Percentiles rank a stretch among this genome's conserved stretches.
phyloP scores from a whole-genome alignment of 139 green algal genomes.

The Tetradesmus lagerheimii region DNA sequence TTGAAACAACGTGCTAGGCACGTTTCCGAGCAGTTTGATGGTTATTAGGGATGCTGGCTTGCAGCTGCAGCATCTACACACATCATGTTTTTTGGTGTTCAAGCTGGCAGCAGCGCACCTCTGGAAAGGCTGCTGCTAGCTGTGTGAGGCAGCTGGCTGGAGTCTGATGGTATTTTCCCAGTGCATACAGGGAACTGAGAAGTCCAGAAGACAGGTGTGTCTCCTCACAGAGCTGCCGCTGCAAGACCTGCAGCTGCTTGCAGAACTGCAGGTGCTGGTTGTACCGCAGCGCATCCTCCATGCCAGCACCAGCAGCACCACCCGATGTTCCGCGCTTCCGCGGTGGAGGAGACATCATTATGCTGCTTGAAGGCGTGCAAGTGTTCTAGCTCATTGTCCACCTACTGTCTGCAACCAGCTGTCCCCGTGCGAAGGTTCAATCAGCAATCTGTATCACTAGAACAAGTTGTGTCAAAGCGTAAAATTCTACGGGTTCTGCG shows the following conservation, averaged over 20 bases:
- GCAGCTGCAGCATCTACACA: no score
- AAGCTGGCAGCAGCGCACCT: neutral
- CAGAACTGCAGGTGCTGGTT: slow-evolving; percentile 44
- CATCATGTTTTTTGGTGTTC: neutral
- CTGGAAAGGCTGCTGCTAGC: slow-evolving; percentile 21
- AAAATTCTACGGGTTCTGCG: no score
- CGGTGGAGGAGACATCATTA: neutral
- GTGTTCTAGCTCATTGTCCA: neutral
- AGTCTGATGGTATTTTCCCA: neutral
- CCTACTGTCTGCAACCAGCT: neutral
- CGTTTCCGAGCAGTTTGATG: no score
- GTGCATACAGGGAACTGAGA: slow-evolving; percentile 17
- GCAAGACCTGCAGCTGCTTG: slow-evolving; percentile 31
- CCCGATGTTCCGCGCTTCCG: neutral
- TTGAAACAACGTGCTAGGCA: no score
- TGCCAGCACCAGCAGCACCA: neutral
- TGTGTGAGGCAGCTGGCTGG: slow-evolving; percentile 30
- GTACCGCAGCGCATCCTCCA: slow-evolving; percentile 34
- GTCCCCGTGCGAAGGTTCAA: neutral
- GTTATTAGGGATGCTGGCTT: no score
- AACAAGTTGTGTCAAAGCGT: neutral
- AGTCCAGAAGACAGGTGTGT: slow-evolving; percentile 7
- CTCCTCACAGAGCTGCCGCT: slow-evolving; percentile 25
- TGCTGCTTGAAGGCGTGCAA: neutral
- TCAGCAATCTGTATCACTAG: neutral